phyloP scores from a whole-genome alignment of 257 asterid species.

The Capsicum baccatum region DNA sequence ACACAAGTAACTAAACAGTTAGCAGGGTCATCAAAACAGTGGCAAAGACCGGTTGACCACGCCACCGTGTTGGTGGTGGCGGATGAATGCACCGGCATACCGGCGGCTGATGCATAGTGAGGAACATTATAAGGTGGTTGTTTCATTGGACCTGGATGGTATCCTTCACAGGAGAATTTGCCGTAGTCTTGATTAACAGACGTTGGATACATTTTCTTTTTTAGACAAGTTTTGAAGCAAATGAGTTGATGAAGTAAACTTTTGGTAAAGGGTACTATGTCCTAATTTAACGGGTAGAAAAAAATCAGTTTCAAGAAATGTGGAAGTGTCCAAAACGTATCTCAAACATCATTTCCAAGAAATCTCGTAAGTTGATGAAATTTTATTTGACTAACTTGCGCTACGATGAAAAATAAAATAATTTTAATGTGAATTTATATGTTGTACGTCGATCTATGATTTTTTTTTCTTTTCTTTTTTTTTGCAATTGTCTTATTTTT shows the following conservation, averaged over 20 bases:
- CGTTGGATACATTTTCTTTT: constrained; percentile 24
- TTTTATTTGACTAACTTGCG: background rate
- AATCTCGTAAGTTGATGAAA: background rate
- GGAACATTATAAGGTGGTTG: constrained; percentile 23
- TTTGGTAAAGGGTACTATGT: background rate
- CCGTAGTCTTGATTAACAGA: background rate
- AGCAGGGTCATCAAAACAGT: constrained; percentile 38
- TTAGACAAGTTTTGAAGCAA: background rate
- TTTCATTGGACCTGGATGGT: background rate
- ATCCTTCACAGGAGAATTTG: constrained; percentile 23
- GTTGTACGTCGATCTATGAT: too few species aligned
- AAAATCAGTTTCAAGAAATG: constrained; percentile 11
- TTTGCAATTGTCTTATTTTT: background rate
- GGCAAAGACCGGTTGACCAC: constrained; percentile 37
- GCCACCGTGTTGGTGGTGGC: background rate
- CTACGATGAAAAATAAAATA: background rate
- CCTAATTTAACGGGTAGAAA: constrained; percentile 18
- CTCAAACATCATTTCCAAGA: background rate
- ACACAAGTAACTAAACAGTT: constrained; percentile 34
- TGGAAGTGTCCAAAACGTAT: background rate
- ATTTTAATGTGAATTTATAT: too few species aligned
- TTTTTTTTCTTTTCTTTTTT: too few species aligned
- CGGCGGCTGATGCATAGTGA: constrained; percentile 28
- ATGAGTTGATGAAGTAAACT: background rate
- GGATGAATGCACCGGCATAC: background rate